Evolutionary conservation across 495 filamentous ascomycete genomes (phyloP).

Genomic region (Aspergillus indologenus): DNA sequence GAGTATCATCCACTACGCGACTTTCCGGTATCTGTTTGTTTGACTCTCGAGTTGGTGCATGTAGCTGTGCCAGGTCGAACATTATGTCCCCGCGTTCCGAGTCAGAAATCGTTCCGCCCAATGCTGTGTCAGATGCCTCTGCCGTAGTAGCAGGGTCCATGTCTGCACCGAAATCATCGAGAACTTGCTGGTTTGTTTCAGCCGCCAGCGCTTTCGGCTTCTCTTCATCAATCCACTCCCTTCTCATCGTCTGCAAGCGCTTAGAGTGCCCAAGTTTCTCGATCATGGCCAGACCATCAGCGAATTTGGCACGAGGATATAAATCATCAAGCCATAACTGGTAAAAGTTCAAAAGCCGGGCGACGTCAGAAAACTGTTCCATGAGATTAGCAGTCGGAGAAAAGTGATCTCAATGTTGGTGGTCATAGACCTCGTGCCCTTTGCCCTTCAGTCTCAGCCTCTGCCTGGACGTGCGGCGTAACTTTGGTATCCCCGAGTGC

Average conservation of each 20-base stretch:
- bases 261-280: conserved; percentile 90
- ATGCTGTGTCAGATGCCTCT: not conserved
- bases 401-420: conserved; percentile 1
- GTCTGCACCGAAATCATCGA: not conserved
- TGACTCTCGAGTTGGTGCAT: conserved; percentile 20
- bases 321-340: conserved; percentile 97
- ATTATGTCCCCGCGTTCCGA: too few relatives aligned
- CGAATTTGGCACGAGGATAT: conserved; percentile 90
- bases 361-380: conserved; percentile 75
- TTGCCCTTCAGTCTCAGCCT: conserved; percentile 84
- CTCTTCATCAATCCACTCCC: conserved; percentile 83
- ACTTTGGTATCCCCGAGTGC: conserved; percentile 74
- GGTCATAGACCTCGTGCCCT: conserved; percentile 72
- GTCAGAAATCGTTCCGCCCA: not conserved
- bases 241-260: conserved; percentile 66
- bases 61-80: not conserved
- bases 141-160: not conserved
- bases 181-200: not conserved
- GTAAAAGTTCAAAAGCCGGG: conserved; percentile 81
- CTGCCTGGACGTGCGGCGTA: conserved; percentile 66
- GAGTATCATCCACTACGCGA: conserved; percentile 16
- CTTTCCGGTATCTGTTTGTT: conserved; percentile 16
- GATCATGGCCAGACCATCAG: conserved; percentile 84
- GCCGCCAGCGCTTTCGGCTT: conserved; percentile 24
- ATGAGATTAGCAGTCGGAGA: not conserved